Evolutionary conservation across 75 land plant species (phyloP).

Genomic region (Adiantum capillusveneris): DNA sequence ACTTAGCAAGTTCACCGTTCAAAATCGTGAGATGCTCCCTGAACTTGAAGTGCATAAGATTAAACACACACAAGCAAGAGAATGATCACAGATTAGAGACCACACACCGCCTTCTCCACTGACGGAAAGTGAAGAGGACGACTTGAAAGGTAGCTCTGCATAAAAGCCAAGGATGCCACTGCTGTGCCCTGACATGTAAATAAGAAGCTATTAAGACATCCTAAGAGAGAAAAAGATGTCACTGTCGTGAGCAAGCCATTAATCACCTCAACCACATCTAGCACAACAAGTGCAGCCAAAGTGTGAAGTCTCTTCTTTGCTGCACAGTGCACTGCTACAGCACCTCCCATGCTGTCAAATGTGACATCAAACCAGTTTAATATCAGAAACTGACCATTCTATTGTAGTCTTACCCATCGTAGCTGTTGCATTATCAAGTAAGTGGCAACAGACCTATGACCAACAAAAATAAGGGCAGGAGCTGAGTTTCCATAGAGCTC

Average conservation of each 20-base stretch:
- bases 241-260: background rate
- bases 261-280: conserved; percentile 94
- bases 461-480: conserved; percentile 88
- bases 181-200: conserved; percentile 75
- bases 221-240: background rate
- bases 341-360: conserved; percentile 84
- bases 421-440: background rate
- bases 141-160: conserved; percentile 84
- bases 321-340: conserved; percentile 86
- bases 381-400: too few relatives aligned
- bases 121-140: conserved; percentile 66
- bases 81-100: too few relatives aligned
- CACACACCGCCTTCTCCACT: conserved; percentile 80
- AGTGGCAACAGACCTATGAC: conserved; percentile 66
- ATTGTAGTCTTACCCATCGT: background rate
- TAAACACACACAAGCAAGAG: too few relatives aligned
- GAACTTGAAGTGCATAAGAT: background rate
- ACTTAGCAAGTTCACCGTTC: too few relatives aligned
- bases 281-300: conserved; percentile 66
- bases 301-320: conserved; percentile 57
- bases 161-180: conserved; percentile 82
- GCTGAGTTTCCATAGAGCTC: conserved; percentile 71
- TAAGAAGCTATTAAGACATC: too few relatives aligned
- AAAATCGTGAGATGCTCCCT: too few relatives aligned
- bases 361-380: too few relatives aligned